Percentiles rank a stretch among this genome's conserved stretches.
Evolutionary conservation across 345 rosid genomes (phyloP).

Genomic region (Mangifera indica): DNA sequence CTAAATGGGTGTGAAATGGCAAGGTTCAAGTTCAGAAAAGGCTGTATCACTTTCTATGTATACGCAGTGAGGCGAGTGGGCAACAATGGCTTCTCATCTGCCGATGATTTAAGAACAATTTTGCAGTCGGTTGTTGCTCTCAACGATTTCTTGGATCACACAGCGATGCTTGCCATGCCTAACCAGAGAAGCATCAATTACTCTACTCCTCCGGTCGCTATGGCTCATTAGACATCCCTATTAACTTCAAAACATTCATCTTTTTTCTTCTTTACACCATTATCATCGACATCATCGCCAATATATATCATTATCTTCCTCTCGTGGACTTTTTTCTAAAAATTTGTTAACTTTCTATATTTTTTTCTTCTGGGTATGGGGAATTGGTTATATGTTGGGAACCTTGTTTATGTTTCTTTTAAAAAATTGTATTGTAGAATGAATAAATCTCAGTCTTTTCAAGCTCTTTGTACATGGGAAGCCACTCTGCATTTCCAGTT

Average conservation of each 20-base stretch:
- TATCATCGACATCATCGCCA: background rate
- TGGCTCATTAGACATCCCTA: slow-evolving; percentile 56
- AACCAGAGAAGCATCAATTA: slow-evolving; percentile 76
- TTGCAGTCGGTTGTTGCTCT: slow-evolving; percentile 83
- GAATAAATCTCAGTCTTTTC: slow-evolving; percentile 19
- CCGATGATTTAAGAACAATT: slow-evolving; percentile 74
- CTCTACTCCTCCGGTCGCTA: slow-evolving; percentile 47
- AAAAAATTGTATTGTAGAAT: slow-evolving; percentile 20
- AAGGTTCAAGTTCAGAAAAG: slow-evolving; percentile 89
- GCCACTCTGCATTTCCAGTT: background rate
- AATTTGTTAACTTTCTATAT: slow-evolving; percentile 11
- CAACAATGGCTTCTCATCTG: slow-evolving; percentile 53
- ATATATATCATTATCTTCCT: background rate
- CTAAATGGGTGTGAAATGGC: slow-evolving; percentile 76
- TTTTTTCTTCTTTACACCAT: background rate
- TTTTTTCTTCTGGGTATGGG: slow-evolving; percentile 21
- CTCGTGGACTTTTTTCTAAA: slow-evolving; percentile 4
- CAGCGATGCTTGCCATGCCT: slow-evolving; percentile 92
- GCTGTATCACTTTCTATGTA: slow-evolving; percentile 92
- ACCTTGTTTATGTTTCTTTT: slow-evolving; percentile 8
- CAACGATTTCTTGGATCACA: slow-evolving; percentile 96
- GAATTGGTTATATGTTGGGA: slow-evolving; percentile 45
- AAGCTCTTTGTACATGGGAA: background rate
- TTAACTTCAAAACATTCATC: background rate
- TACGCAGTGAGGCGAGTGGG: slow-evolving; percentile 75